Base-by-base conservation (phyloP, 2,329 filamentous ascomycete genomes). In the Talaromyces islandicus region DNA sequence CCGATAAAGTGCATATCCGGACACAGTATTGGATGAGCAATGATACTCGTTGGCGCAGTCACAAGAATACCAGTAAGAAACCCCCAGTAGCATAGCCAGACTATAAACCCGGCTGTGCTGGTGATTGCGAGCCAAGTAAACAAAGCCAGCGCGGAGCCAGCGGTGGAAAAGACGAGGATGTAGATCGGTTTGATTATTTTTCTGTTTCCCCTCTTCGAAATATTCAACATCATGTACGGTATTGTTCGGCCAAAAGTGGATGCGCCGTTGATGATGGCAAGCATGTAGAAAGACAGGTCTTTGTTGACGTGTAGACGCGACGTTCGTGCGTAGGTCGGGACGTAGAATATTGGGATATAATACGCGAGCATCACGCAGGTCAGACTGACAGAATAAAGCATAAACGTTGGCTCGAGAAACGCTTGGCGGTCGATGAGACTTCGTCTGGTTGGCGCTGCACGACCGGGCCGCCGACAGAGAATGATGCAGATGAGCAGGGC, bases 191-290 rank as follows among this genome's bases (percentile, higher is more conserved):
- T 85, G 53, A 76, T 76, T 59, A 80, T 81, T 62, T 88, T 85
- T 0, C 81, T 84, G 4, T 46, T 35, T 6, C 21, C 17, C 4
- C 35, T 11, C 27, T 52, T 52, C 2, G 48, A 52, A 17, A 52
- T 52, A 17, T 10, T n/a, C 10, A 52, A 19, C 21, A 88, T 66
- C 50, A 85, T 73, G 4, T 84, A 84, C 0, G 85, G 84, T 2
- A 84, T 72, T 50, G 87, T 78, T 7, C 85, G 81, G 0, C 85
- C 85, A 25, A 84, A 78, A 0, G 80, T 80, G 0, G 83, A 86
- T 1, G 85, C 83, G 0, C 79, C 83, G 68, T 90, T 90, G 65
- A 89, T 77, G 61, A 90, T 85, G 2, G 87, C 81, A 2, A 90
- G 74, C 21, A 90, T 77, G 67, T 89, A 90, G 65, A 85, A 88